phyloP scores from a whole-genome alignment of 176 grass and related monocot genomes.

The Oryza meyeriana region DNA sequence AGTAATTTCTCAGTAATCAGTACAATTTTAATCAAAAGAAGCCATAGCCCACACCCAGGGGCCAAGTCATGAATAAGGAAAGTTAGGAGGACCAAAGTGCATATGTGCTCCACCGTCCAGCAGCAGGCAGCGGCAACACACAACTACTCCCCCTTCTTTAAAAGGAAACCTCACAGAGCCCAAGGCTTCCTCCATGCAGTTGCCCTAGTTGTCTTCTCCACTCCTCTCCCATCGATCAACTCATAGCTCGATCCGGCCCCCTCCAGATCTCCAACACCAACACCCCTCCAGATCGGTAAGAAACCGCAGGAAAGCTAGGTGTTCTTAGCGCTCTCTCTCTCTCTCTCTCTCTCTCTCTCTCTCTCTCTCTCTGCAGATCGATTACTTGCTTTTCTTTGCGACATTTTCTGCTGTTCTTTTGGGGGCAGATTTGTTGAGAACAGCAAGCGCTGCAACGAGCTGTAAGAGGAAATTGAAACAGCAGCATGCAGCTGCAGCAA shows the following conservation, averaged over 20 bases:
- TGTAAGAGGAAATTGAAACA: neutral
- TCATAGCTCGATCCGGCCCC: neutral
- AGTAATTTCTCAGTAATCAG: neutral
- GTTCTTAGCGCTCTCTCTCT: neutral
- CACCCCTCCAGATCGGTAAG: too few relatives aligned
- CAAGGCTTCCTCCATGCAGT: slow-evolving; percentile 37
- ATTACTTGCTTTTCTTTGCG: slow-evolving; percentile 27
- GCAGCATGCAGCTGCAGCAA: neutral
- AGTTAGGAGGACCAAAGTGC: neutral
- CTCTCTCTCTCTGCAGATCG: neutral
- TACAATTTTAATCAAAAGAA: neutral
- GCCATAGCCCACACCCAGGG: neutral
- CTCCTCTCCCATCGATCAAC: slow-evolving; percentile 4
- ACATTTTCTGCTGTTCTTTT: neutral
- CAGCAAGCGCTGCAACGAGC: neutral
- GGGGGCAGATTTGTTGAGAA: neutral
- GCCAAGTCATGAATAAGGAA: neutral
- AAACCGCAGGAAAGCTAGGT: neutral
- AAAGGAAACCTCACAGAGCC: slow-evolving; percentile 45
- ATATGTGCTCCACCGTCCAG: neutral
- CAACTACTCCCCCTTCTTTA: slow-evolving; percentile 33
- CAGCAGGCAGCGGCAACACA: neutral
- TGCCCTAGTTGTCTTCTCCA: slow-evolving; percentile 27
- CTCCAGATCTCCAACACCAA: too few relatives aligned
- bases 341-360: too few relatives aligned